These are phyloP conservation scores for Linum usitatissimum DNA, from an alignment of 345 rosid genomes.

Conservation along the genomic window DNA sequence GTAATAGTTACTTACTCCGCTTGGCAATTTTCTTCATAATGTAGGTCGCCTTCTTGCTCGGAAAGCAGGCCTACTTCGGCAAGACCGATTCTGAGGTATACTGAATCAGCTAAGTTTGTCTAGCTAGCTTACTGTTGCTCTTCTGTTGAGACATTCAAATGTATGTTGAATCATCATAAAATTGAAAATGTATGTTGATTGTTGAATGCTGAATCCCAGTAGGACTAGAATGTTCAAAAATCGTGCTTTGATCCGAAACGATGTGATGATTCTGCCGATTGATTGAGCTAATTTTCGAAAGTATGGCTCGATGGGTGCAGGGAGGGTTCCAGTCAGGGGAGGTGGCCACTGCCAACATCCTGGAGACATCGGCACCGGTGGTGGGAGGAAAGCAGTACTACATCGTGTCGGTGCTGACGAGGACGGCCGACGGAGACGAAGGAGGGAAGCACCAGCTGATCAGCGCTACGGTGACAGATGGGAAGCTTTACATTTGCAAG, in stretches of 20 bases:
- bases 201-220: too few species aligned
- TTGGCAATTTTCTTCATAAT: slow-evolving; percentile 3
- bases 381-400: slow-evolving; percentile 47
- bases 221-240: background rate
- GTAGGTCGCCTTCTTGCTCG: slow-evolving; percentile 74
- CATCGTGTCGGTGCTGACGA: slow-evolving; percentile 59
- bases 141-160: too few species aligned
- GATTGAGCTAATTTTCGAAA: background rate
- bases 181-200: too few species aligned
- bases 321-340: slow-evolving; percentile 68
- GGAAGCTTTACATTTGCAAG: slow-evolving; percentile 81
- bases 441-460: slow-evolving; percentile 87
- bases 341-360: slow-evolving; percentile 78
- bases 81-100: slow-evolving; percentile 68
- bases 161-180: too few species aligned
- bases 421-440: slow-evolving; percentile 98
- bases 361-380: slow-evolving; percentile 38
- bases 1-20: background rate
- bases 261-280: background rate
- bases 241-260: background rate
- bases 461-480: slow-evolving; percentile 57
- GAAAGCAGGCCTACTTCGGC: slow-evolving; percentile 71
- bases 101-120: background rate
- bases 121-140: too few species aligned
- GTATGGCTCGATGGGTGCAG: slow-evolving; percentile 18